A percentile compares a stretch with the other conserved stretches of the same genome.
These are phyloP conservation scores for Pseudonectria buxi DNA, from an alignment of 2,329 filamentous ascomycete genomes.

Conservation along the genomic window DNA sequence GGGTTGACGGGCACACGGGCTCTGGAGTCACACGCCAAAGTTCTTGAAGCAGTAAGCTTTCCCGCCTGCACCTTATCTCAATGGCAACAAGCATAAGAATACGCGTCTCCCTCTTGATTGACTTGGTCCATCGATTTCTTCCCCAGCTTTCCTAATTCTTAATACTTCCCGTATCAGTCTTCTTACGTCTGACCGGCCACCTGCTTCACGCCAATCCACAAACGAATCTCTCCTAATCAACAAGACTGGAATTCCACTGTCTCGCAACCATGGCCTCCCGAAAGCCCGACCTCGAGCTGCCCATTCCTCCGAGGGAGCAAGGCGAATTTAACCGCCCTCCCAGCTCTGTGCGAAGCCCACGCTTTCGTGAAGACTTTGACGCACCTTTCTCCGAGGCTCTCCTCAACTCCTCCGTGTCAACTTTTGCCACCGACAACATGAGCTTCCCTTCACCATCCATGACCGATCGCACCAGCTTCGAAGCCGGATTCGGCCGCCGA, in stretches of 20 bases:
- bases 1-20: no score
- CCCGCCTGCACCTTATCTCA: no score
- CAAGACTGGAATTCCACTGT: constrained; percentile 8
- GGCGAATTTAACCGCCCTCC: constrained; percentile 14
- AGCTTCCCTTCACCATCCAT: constrained; percentile 19
- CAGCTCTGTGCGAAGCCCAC: constrained; percentile 22
- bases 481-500: constrained; percentile 14
- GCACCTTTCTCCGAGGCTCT: constrained; percentile 32
- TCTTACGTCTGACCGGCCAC: no score
- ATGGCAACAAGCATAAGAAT: no score
- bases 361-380: constrained; percentile 33
- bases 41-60: no score
- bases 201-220: neutral
- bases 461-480: constrained; percentile 20
- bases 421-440: constrained; percentile 20
- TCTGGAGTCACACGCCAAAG: no score
- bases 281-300: constrained; percentile 21
- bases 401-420: constrained; percentile 25
- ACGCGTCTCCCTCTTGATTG: no score
- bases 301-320: constrained; percentile 18
- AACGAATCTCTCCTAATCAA: neutral
- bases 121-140: no score
- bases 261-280: constrained; percentile 20
- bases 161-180: no score
- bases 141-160: no score